Conservation (phyloP, 129 eudicot genomes). For the Pseudognaphalium luteoalbum region DNA sequence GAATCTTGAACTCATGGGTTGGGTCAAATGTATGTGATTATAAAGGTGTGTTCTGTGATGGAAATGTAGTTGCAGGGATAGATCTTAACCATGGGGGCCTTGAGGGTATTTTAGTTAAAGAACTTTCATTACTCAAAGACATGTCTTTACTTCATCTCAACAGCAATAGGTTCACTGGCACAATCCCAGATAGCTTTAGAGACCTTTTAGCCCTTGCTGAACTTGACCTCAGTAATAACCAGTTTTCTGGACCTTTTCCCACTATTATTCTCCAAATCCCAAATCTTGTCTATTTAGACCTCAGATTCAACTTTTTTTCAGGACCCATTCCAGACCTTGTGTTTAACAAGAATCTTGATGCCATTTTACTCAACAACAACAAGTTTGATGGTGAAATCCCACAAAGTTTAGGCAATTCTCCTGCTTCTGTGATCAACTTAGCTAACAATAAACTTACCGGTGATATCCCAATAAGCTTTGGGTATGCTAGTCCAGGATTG, state of each 20-base stretch:
- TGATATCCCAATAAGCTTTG: constrained; percentile 57
- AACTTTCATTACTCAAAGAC: constrained; percentile 60
- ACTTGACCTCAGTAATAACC: constrained; percentile 87
- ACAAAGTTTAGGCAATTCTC: constrained; percentile 54
- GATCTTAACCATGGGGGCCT: constrained; percentile 80
- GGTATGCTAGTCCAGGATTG: constrained; percentile 45
- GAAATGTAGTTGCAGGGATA: constrained; percentile 35
- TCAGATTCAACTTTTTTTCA: constrained; percentile 67
- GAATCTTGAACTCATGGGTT: constrained; percentile 55
- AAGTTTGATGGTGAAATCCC: constrained; percentile 64
- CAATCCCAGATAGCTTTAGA: constrained; percentile 57
- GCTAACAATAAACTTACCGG: constrained; percentile 67
- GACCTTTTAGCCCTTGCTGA: constrained; percentile 64
- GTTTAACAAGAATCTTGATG: constrained; percentile 69
- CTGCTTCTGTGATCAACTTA: constrained; percentile 71
- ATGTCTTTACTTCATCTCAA: constrained; percentile 76
- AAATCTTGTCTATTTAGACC: constrained; percentile 67
- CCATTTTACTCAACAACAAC: constrained; percentile 83
- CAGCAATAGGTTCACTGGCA: constrained; percentile 65
- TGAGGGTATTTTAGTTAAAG: constrained; percentile 59
- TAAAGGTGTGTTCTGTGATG: constrained; percentile 63
- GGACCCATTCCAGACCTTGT: constrained; percentile 71
- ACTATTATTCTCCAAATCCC: constrained; percentile 45
- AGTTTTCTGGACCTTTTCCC: constrained; percentile 72
- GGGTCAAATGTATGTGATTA: constrained; percentile 71